Percentiles rank a stretch among this genome's conserved stretches.
Conservation (phyloP, 1,284 basidiomycete genomes). For the Ganoderma lingzhi region DNA sequence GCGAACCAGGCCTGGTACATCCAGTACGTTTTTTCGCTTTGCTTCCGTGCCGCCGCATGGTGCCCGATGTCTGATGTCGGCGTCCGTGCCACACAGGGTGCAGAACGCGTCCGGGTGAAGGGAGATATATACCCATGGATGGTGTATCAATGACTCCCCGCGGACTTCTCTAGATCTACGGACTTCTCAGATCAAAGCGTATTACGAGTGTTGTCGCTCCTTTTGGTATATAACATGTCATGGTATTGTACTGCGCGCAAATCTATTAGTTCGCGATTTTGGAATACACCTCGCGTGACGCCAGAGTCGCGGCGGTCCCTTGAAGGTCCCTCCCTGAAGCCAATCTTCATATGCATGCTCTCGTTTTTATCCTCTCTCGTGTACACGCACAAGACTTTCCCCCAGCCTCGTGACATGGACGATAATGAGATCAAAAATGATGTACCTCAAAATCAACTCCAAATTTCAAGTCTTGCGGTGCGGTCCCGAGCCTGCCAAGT, state of each 20-base stretch:
- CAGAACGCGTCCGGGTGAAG: conserved; percentile 27
- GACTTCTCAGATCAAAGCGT: neutral
- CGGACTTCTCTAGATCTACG: neutral
- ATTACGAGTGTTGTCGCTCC: conserved; percentile 5
- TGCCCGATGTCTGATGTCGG: neutral
- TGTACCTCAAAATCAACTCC: too few species aligned
- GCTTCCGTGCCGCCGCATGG: neutral
- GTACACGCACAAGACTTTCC: too few species aligned
- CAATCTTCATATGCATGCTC: too few species aligned
- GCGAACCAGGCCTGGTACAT: conserved; percentile 55
- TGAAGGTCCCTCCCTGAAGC: neutral
- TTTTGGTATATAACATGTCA: neutral
- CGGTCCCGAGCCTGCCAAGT: too few species aligned
- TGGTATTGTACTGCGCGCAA: neutral
- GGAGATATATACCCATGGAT: neutral
- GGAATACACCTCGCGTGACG: neutral
- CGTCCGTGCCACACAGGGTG: neutral
- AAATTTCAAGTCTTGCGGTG: too few species aligned
- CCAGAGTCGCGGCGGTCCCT: neutral
- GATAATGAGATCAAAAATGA: too few species aligned
- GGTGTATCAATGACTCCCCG: neutral
- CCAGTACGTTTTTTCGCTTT: conserved; percentile 41
- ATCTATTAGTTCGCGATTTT: neutral
- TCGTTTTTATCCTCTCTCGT: too few species aligned
- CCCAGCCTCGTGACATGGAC: too few species aligned